These are phyloP conservation scores for Aspergillus flavus DNA, from an alignment of 2,329 filamentous ascomycete genomes.

Conservation along the genomic window DNA sequence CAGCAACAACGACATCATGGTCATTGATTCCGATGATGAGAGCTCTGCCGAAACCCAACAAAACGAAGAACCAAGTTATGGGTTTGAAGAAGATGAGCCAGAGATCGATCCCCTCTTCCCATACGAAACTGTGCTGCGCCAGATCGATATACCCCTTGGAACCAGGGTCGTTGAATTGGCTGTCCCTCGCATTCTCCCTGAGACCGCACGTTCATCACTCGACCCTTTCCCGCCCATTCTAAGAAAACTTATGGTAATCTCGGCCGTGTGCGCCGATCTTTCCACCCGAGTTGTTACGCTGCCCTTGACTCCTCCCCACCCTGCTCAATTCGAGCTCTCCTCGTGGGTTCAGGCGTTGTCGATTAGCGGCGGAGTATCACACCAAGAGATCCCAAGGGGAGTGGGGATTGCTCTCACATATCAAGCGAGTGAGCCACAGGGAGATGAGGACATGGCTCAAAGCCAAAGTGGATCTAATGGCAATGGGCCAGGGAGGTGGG, in stretches of 20 bases:
- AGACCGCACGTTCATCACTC: constrained; percentile 39
- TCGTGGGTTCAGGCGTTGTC: constrained; percentile 52
- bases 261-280: constrained; percentile 59
- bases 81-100: constrained; percentile 56
- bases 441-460: constrained; percentile 34
- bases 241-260: constrained; percentile 55
- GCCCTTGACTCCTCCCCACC: constrained; percentile 57
- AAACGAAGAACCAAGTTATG: constrained; percentile 27
- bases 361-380: constrained; percentile 49
- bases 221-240: constrained; percentile 52
- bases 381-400: constrained; percentile 54
- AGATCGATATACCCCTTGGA: constrained; percentile 58
- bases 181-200: constrained; percentile 48
- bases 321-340: constrained; percentile 37
- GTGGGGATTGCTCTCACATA: constrained; percentile 58
- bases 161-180: constrained; percentile 57
- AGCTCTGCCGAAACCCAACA: constrained; percentile 39
- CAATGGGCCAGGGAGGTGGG: constrained; percentile 37
- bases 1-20: constrained; percentile 51
- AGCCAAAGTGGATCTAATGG: constrained; percentile 26
- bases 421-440: constrained; percentile 35
- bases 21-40: constrained; percentile 61
- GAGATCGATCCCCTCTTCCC: constrained; percentile 61
- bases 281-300: constrained; percentile 58
- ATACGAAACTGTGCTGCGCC: constrained; percentile 56